Evolutionary conservation across 2,329 filamentous ascomycete species (phyloP), one percentile per base, ranked within the genome.

Genomic region (Geosmithia flava): DNA sequence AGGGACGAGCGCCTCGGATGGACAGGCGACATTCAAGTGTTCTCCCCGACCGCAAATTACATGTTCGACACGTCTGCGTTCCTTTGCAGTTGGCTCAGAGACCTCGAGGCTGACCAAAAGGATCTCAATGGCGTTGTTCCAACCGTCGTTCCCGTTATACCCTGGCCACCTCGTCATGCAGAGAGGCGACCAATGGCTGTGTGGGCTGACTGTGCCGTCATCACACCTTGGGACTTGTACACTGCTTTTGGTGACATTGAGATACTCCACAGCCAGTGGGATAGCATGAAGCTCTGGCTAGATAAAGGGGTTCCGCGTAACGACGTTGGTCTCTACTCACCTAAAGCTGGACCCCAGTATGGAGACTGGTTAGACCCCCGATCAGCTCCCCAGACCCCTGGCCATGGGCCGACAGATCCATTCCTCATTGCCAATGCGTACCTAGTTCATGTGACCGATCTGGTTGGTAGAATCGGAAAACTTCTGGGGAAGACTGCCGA

Each of bases 1-100:
- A 63, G 73, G 1, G 74, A 79, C 48, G 74, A 78, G 57, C 65
- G 74, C 0, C 57, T 78, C 7, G 70, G 71, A 17, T 75, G 76
- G 76, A 74, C 69, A 1, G 70, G 76, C 16, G 70, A 76, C 52
- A 61, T 67, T 6, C 69, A 70, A 40, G 66, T 68, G 1, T 80
- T 80, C 49, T 61, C 64, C 0, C 69, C 72, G 0, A 71, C 74
- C 0, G 68, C 73, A 0, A 72, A 68, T 46, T 80, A 72, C 52
- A 61, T 81, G 0, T 81, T 73, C 56, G 64, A 78, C 53, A 70
- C 71, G 1, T 58, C 66, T 0, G 74, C 71, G 0, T 71, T 80
- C 51, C 69, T 74, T 49, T 55, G 61, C 20, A 63, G 56, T 47
- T 81, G 72, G 76, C 62, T 72, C 20, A 61, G 66, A 47, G 75